Base-by-base conservation (phyloP, 2,329 filamentous ascomycete genomes). In the Neofusicoccum kwambonambiense region DNA sequence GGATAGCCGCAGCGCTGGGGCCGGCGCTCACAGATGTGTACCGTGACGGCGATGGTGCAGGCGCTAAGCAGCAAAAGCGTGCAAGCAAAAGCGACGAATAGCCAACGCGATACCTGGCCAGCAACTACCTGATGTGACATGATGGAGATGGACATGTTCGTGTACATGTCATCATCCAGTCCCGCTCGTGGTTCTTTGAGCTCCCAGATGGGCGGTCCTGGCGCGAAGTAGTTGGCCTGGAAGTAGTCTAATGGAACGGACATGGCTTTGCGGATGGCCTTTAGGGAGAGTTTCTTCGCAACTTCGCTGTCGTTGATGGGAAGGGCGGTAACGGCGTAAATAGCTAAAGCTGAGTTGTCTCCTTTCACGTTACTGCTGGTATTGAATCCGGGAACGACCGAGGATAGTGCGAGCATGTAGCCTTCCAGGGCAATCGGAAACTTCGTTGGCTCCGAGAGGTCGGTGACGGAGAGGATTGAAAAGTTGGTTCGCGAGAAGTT, bases 231-330 rank as follows among this genome's bases (percentile, higher is more conserved):
- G 47, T 62, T 62, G 60, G 31, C 60, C 4, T 62, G 47, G 9
- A 62, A 62, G 47, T 51, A 62, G 22, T 62, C 60, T 4, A 62
- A 34, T 12, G 60, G 47, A 22, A 62, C 60, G 4, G 60, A 51
- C 37, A 62, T 51, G 27, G 49, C 37, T 34, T 52, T 51, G 22
- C 60, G 60, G 27, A 62, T 35, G 47, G 49, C 47, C 15, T 52
- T 51, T 37, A 51, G 47, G 6, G 45, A 34, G 5, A 62, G 13
- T 11, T 52, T 52, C 37, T 62, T 62, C 4, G 60, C 60, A 11
- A 62, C 60, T 9, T 51, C 35, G 47, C 60, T 62, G 45, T 62
- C 60, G 60, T 47, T 62, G 60, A 62, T 44, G 13, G 60, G 60
- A 8, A 62, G 47, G 15, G 60, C 47, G 31, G 60, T 62, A 4